Percentiles rank a stretch among this genome's conserved stretches.
Conservation (phyloP, 345 rosid genomes). For the Eucalyptus coolabah region DNA sequence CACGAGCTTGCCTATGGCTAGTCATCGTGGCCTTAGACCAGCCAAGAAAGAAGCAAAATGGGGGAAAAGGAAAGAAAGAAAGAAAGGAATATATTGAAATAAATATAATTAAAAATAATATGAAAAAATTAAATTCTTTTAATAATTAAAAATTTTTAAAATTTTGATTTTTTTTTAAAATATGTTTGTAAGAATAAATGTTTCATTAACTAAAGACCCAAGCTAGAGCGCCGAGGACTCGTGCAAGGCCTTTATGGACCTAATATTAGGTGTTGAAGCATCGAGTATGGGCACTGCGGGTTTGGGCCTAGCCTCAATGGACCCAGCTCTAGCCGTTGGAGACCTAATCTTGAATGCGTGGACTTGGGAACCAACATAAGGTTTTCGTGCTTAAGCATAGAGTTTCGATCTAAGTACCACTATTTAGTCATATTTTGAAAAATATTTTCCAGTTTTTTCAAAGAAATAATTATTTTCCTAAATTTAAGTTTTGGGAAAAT, state of each 20-base stretch:
- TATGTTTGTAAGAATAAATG: too few species aligned
- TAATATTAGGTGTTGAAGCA: not conserved
- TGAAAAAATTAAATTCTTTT: too few species aligned
- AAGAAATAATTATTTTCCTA: not conserved
- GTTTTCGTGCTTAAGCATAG: not conserved
- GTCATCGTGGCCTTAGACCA: too few species aligned
- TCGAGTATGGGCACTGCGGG: not conserved
- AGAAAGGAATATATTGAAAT: too few species aligned
- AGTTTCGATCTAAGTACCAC: not conserved
- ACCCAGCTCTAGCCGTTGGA: too few species aligned
- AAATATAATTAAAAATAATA: too few species aligned
- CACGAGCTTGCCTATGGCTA: too few species aligned
- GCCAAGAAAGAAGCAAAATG: too few species aligned
- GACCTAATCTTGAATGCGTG: too few species aligned
- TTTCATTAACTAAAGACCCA: not conserved
- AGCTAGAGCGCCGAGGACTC: not conserved
- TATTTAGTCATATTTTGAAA: not conserved
- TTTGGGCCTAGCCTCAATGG: not conserved
- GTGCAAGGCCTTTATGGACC: not conserved
- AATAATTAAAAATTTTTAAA: too few species aligned
- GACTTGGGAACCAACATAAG: too few species aligned
- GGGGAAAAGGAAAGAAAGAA: too few species aligned
- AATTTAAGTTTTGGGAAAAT: not conserved
- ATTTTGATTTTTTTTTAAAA: fast-evolving
- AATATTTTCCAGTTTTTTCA: not conserved